A percentile compares a stretch with the other conserved stretches of the same genome.
Conservation (phyloP, 768 basidiomycete species). For the Leucosporidium yakuticum region DNA sequence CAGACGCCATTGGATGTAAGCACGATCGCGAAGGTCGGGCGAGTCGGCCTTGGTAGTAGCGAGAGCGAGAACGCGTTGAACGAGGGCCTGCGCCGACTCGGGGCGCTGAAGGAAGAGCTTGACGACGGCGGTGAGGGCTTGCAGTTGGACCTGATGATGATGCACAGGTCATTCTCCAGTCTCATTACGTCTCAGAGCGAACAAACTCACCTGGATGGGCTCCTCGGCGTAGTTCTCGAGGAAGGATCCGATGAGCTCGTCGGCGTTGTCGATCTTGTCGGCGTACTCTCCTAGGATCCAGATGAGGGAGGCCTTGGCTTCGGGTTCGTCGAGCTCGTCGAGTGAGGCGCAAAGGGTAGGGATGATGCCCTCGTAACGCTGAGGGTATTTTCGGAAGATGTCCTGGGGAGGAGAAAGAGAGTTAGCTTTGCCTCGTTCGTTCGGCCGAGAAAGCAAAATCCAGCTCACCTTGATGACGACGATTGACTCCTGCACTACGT, state of each 20-base stretch:
- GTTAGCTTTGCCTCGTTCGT: not conserved
- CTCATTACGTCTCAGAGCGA: no score
- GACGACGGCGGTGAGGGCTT: conserved; percentile 80
- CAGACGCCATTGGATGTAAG: conserved; percentile 96
- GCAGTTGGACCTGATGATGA: conserved; percentile 51
- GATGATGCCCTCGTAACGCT: conserved; percentile 92
- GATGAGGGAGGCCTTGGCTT: conserved; percentile 94
- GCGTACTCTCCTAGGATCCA: conserved; percentile 99
- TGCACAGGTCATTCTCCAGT: no score
- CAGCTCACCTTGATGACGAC: conserved; percentile 89
- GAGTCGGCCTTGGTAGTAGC: conserved; percentile 97
- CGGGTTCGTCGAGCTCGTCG: conserved; percentile 94
- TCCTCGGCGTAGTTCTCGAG: conserved; percentile 92
- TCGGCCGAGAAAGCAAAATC: not conserved
- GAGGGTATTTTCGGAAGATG: conserved; percentile 95
- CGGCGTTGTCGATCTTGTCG: conserved; percentile 93
- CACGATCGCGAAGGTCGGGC: conserved; percentile 90
- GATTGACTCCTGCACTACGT: conserved; percentile 95
- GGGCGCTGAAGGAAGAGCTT: conserved; percentile 95
- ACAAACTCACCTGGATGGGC: conserved; percentile 21
- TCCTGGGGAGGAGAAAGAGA: conserved; percentile 53
- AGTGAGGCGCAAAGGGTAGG: conserved; percentile 89
- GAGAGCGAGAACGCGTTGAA: conserved; percentile 83
- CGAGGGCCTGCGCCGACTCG: conserved; percentile 82
- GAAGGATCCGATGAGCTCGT: conserved; percentile 81